These are phyloP conservation scores for Hypomontagnella monticulosa DNA, from an alignment of 495 filamentous ascomycete genomes.

Conservation along the genomic window DNA sequence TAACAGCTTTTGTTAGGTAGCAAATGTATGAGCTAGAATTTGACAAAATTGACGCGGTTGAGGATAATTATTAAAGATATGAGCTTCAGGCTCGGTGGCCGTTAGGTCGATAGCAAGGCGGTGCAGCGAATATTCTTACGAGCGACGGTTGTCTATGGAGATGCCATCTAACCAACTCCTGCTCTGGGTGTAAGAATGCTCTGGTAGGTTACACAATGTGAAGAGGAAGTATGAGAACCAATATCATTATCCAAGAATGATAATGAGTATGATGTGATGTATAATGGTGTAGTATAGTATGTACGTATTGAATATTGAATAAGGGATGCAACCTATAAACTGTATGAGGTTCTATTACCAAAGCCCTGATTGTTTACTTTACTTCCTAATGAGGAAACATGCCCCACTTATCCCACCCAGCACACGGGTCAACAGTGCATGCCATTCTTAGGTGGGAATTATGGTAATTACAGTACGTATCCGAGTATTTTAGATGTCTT, in stretches of 20 bases:
- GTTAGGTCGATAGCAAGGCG: background rate
- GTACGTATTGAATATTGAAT: slow-evolving; percentile 7
- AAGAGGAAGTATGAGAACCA: no score
- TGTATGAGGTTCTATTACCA: background rate
- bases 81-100: background rate
- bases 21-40: background rate
- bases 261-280: no score
- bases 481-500: no score
- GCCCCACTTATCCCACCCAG: slow-evolving; percentile 16
- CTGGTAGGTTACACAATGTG: no score
- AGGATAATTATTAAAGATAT: slow-evolving; percentile 10
- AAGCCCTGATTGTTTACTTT: slow-evolving; percentile 44
- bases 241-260: no score
- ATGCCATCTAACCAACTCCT: slow-evolving; percentile 8
- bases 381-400: slow-evolving; percentile 35
- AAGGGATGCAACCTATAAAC: background rate
- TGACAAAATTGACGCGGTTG: background rate
- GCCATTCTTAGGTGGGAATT: background rate
- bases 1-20: background rate
- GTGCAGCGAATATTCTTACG: slow-evolving; percentile 16
- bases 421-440: slow-evolving; percentile 3
- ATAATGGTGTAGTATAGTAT: no score
- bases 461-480: no score
- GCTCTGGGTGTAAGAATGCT: no score
- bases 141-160: background rate